These are phyloP conservation scores for Polygonum maritimum DNA, from an alignment of 148 eudicot genomes.

Conservation along the genomic window DNA sequence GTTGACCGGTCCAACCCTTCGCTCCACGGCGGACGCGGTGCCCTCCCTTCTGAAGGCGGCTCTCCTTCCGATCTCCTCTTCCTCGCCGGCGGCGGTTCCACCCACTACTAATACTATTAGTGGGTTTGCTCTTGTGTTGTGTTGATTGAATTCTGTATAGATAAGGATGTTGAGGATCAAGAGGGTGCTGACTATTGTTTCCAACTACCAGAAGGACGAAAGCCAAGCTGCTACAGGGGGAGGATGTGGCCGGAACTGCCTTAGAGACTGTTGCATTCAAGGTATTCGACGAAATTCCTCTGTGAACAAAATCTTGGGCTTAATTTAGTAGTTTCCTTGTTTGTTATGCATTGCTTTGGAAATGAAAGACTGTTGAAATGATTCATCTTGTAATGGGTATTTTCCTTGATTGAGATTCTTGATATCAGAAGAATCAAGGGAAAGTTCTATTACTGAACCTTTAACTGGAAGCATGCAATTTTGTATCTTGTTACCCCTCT, in stretches of 20 bases:
- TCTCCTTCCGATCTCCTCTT: constrained; percentile 88
- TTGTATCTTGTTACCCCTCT: background rate
- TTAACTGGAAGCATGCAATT: background rate
- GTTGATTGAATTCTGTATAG: too few relatives aligned
- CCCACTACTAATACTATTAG: background rate
- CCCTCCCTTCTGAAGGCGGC: constrained; percentile 95
- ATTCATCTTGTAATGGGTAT: background rate
- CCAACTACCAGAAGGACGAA: constrained; percentile 88
- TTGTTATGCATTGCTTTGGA: background rate
- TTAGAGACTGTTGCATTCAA: constrained; percentile 68
- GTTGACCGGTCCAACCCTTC: constrained; percentile 23
- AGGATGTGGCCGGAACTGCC: constrained; percentile 90
- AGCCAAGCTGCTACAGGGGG: constrained; percentile 45
- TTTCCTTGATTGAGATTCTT: background rate
- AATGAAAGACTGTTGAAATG: background rate
- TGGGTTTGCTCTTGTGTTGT: background rate
- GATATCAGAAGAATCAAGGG: background rate
- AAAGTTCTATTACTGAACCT: background rate
- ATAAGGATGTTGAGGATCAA: constrained; percentile 48
- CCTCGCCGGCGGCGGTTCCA: constrained; percentile 43
- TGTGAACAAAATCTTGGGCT: background rate
- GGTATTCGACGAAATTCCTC: constrained; percentile 31
- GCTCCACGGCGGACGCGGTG: constrained; percentile 57
- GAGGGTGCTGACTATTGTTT: constrained; percentile 86
- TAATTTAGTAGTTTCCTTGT: background rate